A percentile compares a stretch with the other conserved stretches of the same genome.
Conservation (phyloP, 441 rosid genomes). For the Populus trichocarpa region DNA sequence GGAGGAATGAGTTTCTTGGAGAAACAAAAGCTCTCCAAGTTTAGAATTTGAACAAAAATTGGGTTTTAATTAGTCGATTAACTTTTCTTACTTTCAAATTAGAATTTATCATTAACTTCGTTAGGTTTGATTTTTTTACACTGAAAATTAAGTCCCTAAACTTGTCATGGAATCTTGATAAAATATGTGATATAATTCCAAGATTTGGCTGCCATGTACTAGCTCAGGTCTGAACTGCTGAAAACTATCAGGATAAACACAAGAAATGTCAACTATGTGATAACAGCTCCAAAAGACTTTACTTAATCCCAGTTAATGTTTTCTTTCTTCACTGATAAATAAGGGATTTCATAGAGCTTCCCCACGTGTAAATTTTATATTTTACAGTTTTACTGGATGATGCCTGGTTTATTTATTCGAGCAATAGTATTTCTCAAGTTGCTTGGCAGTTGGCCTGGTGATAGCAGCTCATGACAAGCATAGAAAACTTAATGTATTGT, state of each 20-base stretch:
- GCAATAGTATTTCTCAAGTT: neutral
- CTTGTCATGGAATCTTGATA: neutral
- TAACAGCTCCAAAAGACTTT: neutral
- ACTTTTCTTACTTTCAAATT: neutral
- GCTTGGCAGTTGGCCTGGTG: neutral
- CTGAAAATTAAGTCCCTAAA: neutral
- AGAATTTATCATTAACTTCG: neutral
- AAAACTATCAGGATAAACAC: neutral
- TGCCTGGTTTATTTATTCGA: neutral
- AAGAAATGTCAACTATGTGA: neutral
- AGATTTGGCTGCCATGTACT: neutral
- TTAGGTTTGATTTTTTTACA: neutral
- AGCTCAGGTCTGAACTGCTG: neutral
- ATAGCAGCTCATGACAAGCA: neutral
- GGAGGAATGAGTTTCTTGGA: neutral
- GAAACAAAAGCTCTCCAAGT: neutral
- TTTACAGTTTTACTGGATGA: neutral
- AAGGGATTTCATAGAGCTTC: neutral
- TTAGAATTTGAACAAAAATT: neutral
- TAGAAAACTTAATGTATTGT: neutral
- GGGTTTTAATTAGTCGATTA: neutral
- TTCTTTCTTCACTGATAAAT: neutral
- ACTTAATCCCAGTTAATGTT: neutral
- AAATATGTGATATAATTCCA: neutral
- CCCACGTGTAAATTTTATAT: neutral